These are phyloP conservation scores for Amanita exitialis DNA, from an alignment of 768 basidiomycete species.

Conservation along the genomic window DNA sequence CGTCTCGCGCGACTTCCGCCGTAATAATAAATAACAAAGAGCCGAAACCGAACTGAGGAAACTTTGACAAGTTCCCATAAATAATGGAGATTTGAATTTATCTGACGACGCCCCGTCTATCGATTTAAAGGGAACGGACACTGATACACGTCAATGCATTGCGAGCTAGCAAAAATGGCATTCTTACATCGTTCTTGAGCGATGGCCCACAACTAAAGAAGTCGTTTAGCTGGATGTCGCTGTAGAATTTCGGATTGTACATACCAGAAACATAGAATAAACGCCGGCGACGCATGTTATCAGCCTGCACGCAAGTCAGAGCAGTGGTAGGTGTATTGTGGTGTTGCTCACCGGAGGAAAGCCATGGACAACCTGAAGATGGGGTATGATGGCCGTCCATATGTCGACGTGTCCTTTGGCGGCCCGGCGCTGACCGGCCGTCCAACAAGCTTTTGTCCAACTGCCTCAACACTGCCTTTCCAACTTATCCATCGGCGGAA, in stretches of 20 bases:
- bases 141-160: slow-evolving; percentile 23
- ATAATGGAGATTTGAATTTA: slow-evolving; percentile 79
- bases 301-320: slow-evolving; percentile 33
- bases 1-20: slow-evolving; percentile 43
- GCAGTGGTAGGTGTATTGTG: too few relatives aligned
- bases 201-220: slow-evolving; percentile 71
- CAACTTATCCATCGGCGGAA: too few relatives aligned
- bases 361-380: not conserved
- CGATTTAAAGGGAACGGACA: slow-evolving; percentile 77
- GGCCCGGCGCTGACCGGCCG: not conserved
- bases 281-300: slow-evolving; percentile 76
- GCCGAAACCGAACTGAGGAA: slow-evolving; percentile 69
- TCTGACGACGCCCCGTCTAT: slow-evolving; percentile 50
- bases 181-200: slow-evolving; percentile 86
- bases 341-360: not conserved
- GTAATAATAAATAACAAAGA: slow-evolving; percentile 60
- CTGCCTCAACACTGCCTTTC: too few relatives aligned
- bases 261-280: slow-evolving; percentile 85
- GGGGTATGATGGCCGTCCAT: not conserved
- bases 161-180: not conserved
- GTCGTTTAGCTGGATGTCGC: slow-evolving; percentile 1
- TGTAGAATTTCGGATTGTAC: slow-evolving; percentile 13
- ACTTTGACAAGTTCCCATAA: slow-evolving; percentile 82
- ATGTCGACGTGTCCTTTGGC: slow-evolving; percentile 1
- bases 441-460: too few relatives aligned